phyloP scores from a whole-genome alignment of 2,329 filamentous ascomycete genomes.

The Ceratocystis smalleyi region DNA sequence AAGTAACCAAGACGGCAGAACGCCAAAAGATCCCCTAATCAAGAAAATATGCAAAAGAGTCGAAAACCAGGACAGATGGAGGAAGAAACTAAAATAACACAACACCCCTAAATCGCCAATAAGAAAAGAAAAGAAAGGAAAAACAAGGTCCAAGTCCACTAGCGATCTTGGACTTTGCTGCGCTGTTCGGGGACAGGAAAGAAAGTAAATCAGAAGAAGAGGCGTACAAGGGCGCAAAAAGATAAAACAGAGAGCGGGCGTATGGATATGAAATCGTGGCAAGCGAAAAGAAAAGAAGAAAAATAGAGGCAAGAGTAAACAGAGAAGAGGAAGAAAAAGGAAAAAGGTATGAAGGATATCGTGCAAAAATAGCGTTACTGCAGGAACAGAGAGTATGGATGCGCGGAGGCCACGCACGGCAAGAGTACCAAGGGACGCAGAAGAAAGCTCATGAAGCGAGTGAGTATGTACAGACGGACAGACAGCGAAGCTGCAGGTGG shows the following conservation, averaged over 20 bases:
- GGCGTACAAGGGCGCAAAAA: neutral
- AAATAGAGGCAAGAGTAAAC: neutral
- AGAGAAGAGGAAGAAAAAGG: conserved; percentile 3
- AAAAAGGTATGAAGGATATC: conserved; percentile 12
- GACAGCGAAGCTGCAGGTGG: neutral
- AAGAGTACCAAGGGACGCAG: neutral
- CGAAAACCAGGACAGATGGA: neutral
- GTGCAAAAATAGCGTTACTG: conserved; percentile 6
- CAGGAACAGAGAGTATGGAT: conserved; percentile 1
- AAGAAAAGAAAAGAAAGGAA: neutral
- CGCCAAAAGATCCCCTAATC: conserved; percentile 9
- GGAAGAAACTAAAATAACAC: neutral
- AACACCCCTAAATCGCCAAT: neutral
- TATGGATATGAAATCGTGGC: conserved; percentile 6
- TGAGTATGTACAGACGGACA: neutral
- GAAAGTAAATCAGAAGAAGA: neutral
- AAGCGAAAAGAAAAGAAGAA: conserved; percentile 8
- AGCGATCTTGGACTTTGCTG: neutral
- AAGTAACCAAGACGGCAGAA: conserved; percentile 6
- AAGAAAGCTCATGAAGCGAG: neutral
- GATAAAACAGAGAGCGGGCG: conserved; percentile 1
- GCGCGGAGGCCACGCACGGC: conserved; percentile 1
- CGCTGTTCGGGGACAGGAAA: neutral
- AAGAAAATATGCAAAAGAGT: conserved; percentile 19
- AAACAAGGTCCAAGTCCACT: neutral